Conservation (phyloP, 2,329 filamentous ascomycete species). For the Colletotrichum noveboracense region DNA sequence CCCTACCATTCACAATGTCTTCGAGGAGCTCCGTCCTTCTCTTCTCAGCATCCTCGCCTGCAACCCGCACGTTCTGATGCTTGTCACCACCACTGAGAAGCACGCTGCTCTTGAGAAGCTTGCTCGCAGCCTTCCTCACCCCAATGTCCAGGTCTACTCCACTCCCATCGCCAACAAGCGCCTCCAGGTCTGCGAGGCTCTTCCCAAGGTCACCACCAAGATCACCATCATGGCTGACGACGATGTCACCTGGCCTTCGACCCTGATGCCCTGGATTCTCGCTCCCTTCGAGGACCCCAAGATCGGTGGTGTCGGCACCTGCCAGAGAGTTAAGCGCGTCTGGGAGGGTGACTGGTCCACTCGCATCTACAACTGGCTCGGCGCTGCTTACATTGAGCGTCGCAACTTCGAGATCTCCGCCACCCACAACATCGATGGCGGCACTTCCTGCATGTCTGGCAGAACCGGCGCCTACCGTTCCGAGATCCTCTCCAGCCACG, state of each 20-base stretch:
- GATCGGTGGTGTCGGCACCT: conserved; percentile 91
- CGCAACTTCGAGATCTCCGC: conserved; percentile 97
- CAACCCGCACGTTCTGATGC: conserved; percentile 73
- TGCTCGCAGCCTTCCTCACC: conserved; percentile 62
- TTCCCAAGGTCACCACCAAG: conserved; percentile 80
- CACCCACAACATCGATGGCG: conserved; percentile 92
- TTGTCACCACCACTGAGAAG: conserved; percentile 88
- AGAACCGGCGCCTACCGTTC: conserved; percentile 92
- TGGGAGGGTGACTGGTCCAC: conserved; percentile 63
- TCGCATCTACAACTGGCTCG: conserved; percentile 85
- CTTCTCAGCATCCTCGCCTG: conserved; percentile 78
- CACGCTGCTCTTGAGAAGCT: conserved; percentile 71
- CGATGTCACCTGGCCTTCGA: conserved; percentile 90
- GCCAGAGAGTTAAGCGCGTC: conserved; percentile 81
- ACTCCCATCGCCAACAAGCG: conserved; percentile 93
- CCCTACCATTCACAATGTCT: conserved; percentile 87
- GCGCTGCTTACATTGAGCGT: conserved; percentile 88
- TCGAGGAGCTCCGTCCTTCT: conserved; percentile 82
- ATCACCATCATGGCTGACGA: conserved; percentile 96
- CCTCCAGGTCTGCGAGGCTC: conserved; percentile 88
- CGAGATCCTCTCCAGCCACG: conserved; percentile 82
- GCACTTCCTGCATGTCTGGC: conserved; percentile 95
- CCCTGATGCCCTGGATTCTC: conserved; percentile 87
- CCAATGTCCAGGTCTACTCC: conserved; percentile 75
- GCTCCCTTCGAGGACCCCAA: conserved; percentile 86